These are phyloP conservation scores for Neonectria neomacrospora DNA, from an alignment of 2,329 filamentous ascomycete species.

Conservation along the genomic window DNA sequence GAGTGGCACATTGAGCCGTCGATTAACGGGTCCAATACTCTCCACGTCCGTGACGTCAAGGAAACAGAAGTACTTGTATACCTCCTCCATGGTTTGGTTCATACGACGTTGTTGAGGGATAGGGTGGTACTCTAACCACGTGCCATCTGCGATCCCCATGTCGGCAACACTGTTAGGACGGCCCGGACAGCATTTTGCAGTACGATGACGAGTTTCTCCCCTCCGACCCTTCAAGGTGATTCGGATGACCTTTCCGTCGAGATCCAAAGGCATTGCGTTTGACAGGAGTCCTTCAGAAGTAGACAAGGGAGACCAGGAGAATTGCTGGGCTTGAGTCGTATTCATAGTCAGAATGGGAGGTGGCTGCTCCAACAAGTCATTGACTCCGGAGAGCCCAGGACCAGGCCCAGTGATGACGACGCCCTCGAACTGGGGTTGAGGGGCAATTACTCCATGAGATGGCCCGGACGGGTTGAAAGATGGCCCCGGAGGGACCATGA, in stretches of 20 bases:
- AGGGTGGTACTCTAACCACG: conserved; percentile 7
- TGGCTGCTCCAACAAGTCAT: neutral
- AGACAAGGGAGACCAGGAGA: too few relatives aligned
- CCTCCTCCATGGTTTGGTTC: conserved; percentile 4
- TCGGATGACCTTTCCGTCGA: neutral
- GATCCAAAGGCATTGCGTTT: neutral
- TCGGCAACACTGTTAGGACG: neutral
- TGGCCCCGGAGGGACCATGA: neutral
- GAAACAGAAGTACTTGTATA: conserved; percentile 25
- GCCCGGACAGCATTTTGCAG: neutral
- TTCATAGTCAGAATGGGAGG: neutral
- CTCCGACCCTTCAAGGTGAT: neutral
- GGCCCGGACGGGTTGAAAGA: neutral
- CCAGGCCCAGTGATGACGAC: neutral
- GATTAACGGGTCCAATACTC: conserved; percentile 26
- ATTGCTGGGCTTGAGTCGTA: neutral
- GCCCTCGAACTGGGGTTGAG: neutral
- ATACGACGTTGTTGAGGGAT: conserved; percentile 22
- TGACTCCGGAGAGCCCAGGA: neutral
- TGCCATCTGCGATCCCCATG: neutral
- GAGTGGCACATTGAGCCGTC: conserved; percentile 26
- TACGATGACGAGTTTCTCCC: neutral
- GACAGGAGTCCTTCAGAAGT: neutral
- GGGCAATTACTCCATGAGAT: neutral
- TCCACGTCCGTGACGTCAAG: conserved; percentile 36